A percentile compares a stretch with the other conserved stretches of the same genome.
phyloP scores from a whole-genome alignment of 495 filamentous ascomycete species.

The Symbiotaphrina buchneri region DNA sequence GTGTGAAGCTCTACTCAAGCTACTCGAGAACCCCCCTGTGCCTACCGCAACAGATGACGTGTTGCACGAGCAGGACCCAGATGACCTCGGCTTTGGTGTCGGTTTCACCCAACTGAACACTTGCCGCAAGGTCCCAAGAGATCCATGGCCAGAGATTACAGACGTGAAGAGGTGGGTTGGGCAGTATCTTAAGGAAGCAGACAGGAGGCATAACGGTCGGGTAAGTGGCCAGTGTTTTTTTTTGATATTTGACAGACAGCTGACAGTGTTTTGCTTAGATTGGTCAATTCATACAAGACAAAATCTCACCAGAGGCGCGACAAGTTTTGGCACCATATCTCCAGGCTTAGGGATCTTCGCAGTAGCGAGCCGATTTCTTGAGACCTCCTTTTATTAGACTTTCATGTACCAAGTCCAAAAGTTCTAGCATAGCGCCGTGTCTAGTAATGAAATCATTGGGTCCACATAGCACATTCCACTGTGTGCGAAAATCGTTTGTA shows the following conservation, averaged over 20 bases:
- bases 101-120: conserved; percentile 85
- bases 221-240: conserved; percentile 1
- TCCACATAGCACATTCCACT: too few species aligned
- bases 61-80: conserved; percentile 66
- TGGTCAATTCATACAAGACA: conserved; percentile 30
- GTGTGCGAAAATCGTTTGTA: too few species aligned
- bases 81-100: conserved; percentile 83
- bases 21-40: conserved; percentile 69
- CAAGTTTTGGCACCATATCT: conserved; percentile 33
- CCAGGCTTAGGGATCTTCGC: conserved; percentile 8
- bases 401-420: too few species aligned
- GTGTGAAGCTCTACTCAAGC: conserved; percentile 62
- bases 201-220: conserved; percentile 26
- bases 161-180: conserved; percentile 68
- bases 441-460: too few species aligned
- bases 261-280: conserved; percentile 11
- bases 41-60: conserved; percentile 49
- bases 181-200: conserved; percentile 39
- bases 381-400: too few species aligned
- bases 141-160: conserved; percentile 62
- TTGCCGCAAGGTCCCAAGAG: conserved; percentile 40
- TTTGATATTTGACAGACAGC: not conserved
- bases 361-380: too few species aligned
- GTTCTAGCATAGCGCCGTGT: too few species aligned
- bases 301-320: conserved; percentile 31